Evolutionary conservation across 2,329 filamentous ascomycete genomes (phyloP).

Genomic region (Fusarium albidum): DNA sequence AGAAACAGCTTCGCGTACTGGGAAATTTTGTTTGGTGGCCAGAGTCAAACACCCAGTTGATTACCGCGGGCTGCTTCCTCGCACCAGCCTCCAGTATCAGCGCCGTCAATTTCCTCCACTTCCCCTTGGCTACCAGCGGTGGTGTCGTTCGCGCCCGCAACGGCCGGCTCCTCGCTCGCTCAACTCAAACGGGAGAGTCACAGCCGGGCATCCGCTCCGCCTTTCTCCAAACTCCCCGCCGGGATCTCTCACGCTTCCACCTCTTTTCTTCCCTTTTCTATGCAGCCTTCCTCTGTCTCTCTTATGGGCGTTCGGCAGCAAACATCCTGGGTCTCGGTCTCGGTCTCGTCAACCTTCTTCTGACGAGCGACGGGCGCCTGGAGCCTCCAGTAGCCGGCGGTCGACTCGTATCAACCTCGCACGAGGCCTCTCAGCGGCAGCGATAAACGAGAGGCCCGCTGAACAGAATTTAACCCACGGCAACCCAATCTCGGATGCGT

Average conservation of each 20-base stretch:
- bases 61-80: background rate
- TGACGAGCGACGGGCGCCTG: background rate
- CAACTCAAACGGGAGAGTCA: slow-evolving; percentile 9
- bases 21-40: background rate
- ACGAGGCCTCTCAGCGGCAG: slow-evolving; percentile 8
- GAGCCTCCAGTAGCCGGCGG: slow-evolving; percentile 4
- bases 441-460: slow-evolving; percentile 11
- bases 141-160: background rate
- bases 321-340: background rate
- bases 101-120: background rate
- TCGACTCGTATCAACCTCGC: slow-evolving; percentile 18
- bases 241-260: slow-evolving; percentile 4
- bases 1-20: background rate
- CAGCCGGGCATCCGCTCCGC: slow-evolving; percentile 19
- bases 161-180: slow-evolving; percentile 5
- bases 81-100: background rate
- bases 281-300: slow-evolving; percentile 14
- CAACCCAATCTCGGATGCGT: background rate
- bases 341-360: background rate
- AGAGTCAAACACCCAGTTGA: background rate
- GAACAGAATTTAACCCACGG: background rate
- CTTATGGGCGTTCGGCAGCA: slow-evolving; percentile 1
- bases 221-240: slow-evolving; percentile 27
- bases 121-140: background rate
- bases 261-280: slow-evolving; percentile 14